phyloP scores from a whole-genome alignment of 371 early-diverging fungal genomes.

The Batkoa obscura region DNA sequence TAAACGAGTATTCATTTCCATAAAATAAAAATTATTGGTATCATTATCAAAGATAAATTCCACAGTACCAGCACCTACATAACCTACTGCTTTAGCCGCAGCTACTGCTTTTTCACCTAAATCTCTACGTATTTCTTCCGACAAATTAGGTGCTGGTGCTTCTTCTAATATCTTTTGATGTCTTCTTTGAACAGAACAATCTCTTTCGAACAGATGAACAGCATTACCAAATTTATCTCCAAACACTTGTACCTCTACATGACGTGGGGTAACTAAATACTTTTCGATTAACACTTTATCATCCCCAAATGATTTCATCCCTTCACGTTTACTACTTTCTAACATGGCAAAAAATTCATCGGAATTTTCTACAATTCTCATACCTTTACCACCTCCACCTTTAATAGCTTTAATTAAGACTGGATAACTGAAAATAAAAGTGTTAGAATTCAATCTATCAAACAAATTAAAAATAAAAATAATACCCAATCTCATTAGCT shows the following conservation, averaged over 20 bases:
- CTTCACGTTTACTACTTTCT: slow-evolving; percentile 65
- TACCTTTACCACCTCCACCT: slow-evolving; percentile 96
- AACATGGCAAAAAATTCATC: slow-evolving; percentile 74
- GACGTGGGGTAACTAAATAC: slow-evolving; percentile 64
- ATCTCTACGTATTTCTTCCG: slow-evolving; percentile 42
- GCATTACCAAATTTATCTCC: slow-evolving; percentile 76
- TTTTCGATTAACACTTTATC: slow-evolving; percentile 84
- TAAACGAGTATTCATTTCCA: slow-evolving; percentile 94
- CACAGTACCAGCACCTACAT: slow-evolving; percentile 90
- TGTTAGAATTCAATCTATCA: background rate
- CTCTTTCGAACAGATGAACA: slow-evolving; percentile 87
- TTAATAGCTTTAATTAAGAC: slow-evolving; percentile 90
- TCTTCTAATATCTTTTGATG: slow-evolving; percentile 97
- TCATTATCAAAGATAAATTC: slow-evolving; percentile 90
- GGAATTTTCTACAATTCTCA: slow-evolving; percentile 61
- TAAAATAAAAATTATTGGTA: slow-evolving; percentile 81
- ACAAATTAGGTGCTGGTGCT: slow-evolving; percentile 63
- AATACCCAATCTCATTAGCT: slow-evolving; percentile 51
- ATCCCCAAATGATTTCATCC: slow-evolving; percentile 78
- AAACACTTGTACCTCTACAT: slow-evolving; percentile 94
- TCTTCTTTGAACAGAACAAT: slow-evolving; percentile 93
- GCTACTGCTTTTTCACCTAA: slow-evolving; percentile 84
- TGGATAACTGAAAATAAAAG: slow-evolving; percentile 33
- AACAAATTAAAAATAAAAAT: background rate
- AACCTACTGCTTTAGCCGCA: slow-evolving; percentile 77